These are phyloP conservation scores for Cercospora berteroae DNA, from an alignment of 2,329 filamentous ascomycete genomes.

Conservation along the genomic window DNA sequence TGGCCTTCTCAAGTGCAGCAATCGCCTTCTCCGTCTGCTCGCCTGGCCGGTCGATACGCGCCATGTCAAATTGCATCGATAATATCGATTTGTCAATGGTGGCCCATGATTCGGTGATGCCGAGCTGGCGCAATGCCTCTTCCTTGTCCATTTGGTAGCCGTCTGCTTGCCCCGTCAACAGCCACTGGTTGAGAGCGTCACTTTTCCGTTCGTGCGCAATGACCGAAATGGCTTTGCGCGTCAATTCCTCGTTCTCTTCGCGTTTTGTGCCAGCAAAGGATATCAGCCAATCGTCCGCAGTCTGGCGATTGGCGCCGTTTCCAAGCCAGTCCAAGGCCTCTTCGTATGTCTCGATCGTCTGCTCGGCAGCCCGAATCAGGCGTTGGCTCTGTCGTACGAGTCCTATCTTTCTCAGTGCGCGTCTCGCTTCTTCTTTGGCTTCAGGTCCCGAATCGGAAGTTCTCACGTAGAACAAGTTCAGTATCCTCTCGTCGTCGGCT, in stretches of 20 bases:
- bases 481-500: slow-evolving; percentile 59
- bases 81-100: slow-evolving; percentile 28
- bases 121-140: slow-evolving; percentile 52
- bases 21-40: slow-evolving; percentile 38
- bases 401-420: slow-evolving; percentile 60
- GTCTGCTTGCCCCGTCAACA: slow-evolving; percentile 52
- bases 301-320: slow-evolving; percentile 45
- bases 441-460: slow-evolving; percentile 54
- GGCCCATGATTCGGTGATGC: slow-evolving; percentile 29
- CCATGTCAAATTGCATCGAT: slow-evolving; percentile 26
- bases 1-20: slow-evolving; percentile 32
- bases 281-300: slow-evolving; percentile 57
- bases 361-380: slow-evolving; percentile 58
- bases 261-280: slow-evolving; percentile 59
- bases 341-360: slow-evolving; percentile 59
- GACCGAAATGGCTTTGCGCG: slow-evolving; percentile 55
- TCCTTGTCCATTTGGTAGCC: slow-evolving; percentile 55
- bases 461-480: slow-evolving; percentile 60
- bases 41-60: slow-evolving; percentile 31
- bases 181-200: slow-evolving; percentile 51
- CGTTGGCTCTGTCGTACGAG: slow-evolving; percentile 56
- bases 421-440: slow-evolving; percentile 57
- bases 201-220: slow-evolving; percentile 61
- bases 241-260: slow-evolving; percentile 50
- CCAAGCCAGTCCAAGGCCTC: slow-evolving; percentile 64